Evolutionary conservation across 345 rosid species (phyloP).

Genomic region (Syzygium aqueum): DNA sequence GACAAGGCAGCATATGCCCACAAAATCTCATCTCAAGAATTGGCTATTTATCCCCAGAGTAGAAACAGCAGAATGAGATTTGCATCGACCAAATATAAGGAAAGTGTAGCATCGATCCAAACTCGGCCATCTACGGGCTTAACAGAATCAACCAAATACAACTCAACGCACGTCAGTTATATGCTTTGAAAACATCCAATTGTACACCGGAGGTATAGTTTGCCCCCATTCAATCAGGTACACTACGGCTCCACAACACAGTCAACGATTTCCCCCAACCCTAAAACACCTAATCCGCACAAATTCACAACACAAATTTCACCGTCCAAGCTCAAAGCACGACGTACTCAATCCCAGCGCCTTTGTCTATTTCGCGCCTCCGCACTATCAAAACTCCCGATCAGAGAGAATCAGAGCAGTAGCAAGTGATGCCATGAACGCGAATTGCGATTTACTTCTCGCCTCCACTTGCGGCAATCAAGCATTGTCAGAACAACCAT

Average conservation of each 20-base stretch:
- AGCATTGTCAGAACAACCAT: background rate
- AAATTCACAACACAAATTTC: background rate
- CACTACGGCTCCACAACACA: background rate
- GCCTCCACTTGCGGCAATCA: background rate
- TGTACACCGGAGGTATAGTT: background rate
- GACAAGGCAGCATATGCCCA: no score
- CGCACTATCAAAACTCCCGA: background rate
- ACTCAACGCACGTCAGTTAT: background rate
- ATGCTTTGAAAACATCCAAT: background rate
- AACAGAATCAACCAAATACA: background rate
- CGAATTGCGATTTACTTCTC: background rate
- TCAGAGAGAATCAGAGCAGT: background rate
- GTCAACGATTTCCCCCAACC: background rate
- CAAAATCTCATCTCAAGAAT: no score
- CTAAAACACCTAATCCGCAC: background rate
- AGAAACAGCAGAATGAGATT: no score
- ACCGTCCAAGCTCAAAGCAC: background rate
- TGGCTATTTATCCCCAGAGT: no score
- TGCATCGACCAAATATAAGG: no score
- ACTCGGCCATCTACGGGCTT: background rate
- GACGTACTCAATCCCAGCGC: accelerated
- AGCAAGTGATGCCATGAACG: background rate
- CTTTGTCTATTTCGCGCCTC: background rate
- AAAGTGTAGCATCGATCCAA: no score
- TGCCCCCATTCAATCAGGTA: background rate